These are phyloP conservation scores for Arabidopsis hybrid DNA, from an alignment of 441 rosid genomes.

Conservation along the genomic window DNA sequence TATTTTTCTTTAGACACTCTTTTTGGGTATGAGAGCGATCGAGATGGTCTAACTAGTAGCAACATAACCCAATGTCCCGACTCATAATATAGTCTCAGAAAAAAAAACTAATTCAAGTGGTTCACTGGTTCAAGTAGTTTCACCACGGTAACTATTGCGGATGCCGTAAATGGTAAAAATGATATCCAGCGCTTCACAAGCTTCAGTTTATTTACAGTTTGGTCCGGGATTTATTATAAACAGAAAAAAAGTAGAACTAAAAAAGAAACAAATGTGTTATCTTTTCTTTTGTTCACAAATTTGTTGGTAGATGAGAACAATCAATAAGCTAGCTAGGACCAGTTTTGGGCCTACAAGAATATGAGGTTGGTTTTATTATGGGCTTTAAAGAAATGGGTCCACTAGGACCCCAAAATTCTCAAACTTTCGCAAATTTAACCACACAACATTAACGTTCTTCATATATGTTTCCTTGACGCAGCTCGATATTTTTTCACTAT, in stretches of 20 bases:
- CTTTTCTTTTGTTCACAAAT: background rate
- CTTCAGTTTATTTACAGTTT: background rate
- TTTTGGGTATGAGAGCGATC: too few relatives aligned
- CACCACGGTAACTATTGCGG: background rate
- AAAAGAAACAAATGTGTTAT: constrained; percentile 9
- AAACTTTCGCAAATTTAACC: constrained; percentile 29
- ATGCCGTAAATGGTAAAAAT: background rate
- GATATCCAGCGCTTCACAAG: background rate
- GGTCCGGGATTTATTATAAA: background rate
- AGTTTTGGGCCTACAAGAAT: constrained; percentile 29
- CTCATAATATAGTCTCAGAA: too few relatives aligned
- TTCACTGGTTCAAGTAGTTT: background rate
- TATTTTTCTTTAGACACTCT: too few relatives aligned
- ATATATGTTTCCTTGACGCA: background rate
- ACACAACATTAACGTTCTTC: constrained; percentile 10
- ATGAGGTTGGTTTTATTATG: constrained; percentile 15
- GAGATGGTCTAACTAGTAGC: too few relatives aligned
- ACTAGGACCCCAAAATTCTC: background rate
- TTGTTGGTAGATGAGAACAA: constrained; percentile 37
- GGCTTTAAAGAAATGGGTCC: constrained; percentile 32
- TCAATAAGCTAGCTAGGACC: constrained; percentile 43
- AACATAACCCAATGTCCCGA: too few relatives aligned
- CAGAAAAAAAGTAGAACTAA: background rate
- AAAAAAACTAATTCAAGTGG: background rate
- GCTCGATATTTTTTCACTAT: background rate